A percentile compares a stretch with the other conserved stretches of the same genome.
These are phyloP conservation scores for Heritiera littoralis DNA, from an alignment of 345 rosid species.

Conservation along the genomic window DNA sequence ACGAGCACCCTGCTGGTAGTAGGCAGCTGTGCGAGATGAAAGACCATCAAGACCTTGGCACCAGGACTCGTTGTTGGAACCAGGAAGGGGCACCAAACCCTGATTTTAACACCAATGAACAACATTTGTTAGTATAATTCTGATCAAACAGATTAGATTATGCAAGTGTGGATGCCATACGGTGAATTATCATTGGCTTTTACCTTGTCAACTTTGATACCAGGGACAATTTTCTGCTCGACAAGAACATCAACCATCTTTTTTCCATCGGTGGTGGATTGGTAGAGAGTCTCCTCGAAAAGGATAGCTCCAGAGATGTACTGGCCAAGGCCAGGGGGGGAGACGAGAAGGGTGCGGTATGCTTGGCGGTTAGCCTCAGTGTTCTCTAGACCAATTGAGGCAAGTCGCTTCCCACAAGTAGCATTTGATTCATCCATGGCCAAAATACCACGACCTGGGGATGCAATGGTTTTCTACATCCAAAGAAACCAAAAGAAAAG, in stretches of 20 bases:
- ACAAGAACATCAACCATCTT: conserved; percentile 92
- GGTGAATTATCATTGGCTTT: not conserved
- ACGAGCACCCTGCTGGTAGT: conserved; percentile 99
- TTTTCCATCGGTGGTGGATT: conserved; percentile 80
- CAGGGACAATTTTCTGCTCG: conserved; percentile 91
- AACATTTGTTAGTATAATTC: not conserved
- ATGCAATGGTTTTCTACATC: conserved; percentile 81
- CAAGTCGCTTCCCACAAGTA: conserved; percentile 94
- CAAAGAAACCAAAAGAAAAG: not conserved
- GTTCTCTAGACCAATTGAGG: conserved; percentile 93
- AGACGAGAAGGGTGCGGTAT: conserved; percentile 79
- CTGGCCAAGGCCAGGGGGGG: conserved; percentile 81
- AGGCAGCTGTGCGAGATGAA: conserved; percentile 92
- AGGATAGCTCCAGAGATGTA: conserved; percentile 92
- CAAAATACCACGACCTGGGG: conserved; percentile 97
- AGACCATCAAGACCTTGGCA: conserved; percentile 99
- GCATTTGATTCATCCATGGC: conserved; percentile 99
- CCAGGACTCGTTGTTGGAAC: conserved; percentile 95
- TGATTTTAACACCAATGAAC: conserved; percentile 32
- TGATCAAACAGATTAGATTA: not conserved
- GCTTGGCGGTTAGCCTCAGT: conserved; percentile 98
- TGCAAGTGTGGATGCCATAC: not conserved
- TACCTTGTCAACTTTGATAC: conserved; percentile 99
- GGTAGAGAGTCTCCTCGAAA: conserved; percentile 97
- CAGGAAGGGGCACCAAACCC: conserved; percentile 97